These are phyloP conservation scores for Trypanosomatidae sp. DNA, from an alignment of 208 protist genomes.

Conservation along the genomic window DNA sequence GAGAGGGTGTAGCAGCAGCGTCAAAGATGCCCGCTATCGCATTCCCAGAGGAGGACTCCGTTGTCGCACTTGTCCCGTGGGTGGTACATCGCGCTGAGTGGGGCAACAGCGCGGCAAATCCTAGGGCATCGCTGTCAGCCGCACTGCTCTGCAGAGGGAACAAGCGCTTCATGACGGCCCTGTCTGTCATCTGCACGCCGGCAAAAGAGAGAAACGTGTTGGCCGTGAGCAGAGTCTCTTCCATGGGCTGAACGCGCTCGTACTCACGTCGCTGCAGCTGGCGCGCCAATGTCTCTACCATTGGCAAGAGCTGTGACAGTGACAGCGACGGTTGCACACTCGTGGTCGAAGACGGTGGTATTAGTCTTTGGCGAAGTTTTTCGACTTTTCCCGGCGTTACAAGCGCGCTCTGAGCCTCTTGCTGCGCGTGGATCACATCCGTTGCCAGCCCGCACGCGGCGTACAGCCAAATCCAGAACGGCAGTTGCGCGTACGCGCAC, in stretches of 20 bases:
- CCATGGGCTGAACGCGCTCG: constrained; percentile 14
- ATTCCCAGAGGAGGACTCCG: neutral
- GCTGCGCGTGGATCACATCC: constrained; percentile 11
- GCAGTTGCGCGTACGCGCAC: constrained; percentile 18
- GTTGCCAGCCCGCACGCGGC: constrained; percentile 24
- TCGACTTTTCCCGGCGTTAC: neutral
- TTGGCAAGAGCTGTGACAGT: constrained; percentile 19
- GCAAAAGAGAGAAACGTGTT: constrained; percentile 28
- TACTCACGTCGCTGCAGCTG: constrained; percentile 28
- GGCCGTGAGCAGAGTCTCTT: constrained; percentile 17
- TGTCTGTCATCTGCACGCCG: constrained; percentile 27
- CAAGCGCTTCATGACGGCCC: constrained; percentile 20
- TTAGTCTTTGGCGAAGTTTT: neutral
- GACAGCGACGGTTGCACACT: neutral
- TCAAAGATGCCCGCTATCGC: neutral
- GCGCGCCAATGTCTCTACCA: constrained; percentile 24
- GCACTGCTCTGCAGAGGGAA: constrained; percentile 22
- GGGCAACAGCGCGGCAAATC: constrained; percentile 10
- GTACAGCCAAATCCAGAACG: constrained; percentile 30
- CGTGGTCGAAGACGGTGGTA: neutral
- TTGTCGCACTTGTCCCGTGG: neutral
- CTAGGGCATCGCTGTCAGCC: constrained; percentile 11
- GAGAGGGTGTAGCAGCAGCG: neutral
- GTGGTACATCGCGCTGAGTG: neutral
- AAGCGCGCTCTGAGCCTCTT: neutral